phyloP scores from a whole-genome alignment of 1,284 basidiomycete genomes.

The Meripilus lineatus region DNA sequence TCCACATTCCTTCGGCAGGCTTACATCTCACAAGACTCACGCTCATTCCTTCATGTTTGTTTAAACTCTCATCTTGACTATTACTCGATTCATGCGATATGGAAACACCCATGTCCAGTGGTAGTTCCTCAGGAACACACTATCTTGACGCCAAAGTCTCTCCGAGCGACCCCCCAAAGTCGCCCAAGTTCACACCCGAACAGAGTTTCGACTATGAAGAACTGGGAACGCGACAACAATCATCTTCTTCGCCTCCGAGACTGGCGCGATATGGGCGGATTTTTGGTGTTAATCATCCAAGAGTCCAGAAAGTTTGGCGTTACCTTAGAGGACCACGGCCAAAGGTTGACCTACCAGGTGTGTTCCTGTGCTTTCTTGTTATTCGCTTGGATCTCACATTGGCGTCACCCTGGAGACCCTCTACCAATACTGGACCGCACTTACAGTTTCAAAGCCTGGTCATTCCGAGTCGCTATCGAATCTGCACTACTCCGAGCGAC shows the following conservation, averaged over 20 bases:
- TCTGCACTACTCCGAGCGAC: constrained; percentile 45
- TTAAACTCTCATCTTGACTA: no score
- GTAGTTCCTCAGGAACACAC: no score
- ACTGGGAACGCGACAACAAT: background rate
- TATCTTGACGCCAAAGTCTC: no score
- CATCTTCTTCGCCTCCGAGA: constrained; percentile 11
- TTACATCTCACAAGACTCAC: no score
- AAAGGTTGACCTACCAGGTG: constrained; percentile 53
- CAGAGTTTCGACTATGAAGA: constrained; percentile 18
- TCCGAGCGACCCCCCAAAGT: no score
- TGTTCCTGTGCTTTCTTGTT: constrained; percentile 20
- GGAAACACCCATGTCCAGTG: no score
- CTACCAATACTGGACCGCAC: constrained; percentile 50
- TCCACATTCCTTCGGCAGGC: no score
- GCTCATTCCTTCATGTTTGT: no score
- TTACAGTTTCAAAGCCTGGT: constrained; percentile 31
- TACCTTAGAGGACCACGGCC: constrained; percentile 60
- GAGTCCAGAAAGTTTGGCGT: constrained; percentile 19
- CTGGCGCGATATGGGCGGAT: constrained; percentile 12
- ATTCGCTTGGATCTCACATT: constrained; percentile 7
- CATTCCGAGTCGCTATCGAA: constrained; percentile 47
- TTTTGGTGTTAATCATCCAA: constrained; percentile 19
- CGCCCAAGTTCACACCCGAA: constrained; percentile 13
- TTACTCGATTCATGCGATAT: no score
- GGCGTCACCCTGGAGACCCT: constrained; percentile 41